These are phyloP conservation scores for Xylariaceae sp. DNA, from an alignment of 2,329 filamentous ascomycete species.

Conservation along the genomic window DNA sequence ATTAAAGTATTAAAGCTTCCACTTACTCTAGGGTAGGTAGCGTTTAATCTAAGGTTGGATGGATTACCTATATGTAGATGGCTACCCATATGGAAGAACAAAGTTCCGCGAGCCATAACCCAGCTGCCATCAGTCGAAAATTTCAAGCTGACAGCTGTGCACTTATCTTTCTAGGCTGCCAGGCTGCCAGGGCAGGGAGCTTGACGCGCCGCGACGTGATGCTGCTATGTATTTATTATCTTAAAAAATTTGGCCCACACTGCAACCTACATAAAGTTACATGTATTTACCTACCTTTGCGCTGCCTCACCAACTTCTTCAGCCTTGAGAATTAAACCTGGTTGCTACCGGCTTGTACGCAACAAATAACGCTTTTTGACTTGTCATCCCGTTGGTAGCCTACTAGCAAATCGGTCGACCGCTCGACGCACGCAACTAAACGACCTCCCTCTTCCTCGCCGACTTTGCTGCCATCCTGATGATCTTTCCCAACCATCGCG, in stretches of 20 bases:
- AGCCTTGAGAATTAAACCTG: background rate
- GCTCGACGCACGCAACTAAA: background rate
- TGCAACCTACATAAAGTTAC: background rate
- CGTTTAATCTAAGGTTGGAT: no score
- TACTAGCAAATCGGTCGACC: background rate
- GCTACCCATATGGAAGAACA: background rate
- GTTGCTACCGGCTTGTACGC: background rate
- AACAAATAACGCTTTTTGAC: background rate
- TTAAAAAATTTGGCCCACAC: constrained; percentile 15
- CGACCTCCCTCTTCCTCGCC: background rate
- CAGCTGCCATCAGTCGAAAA: background rate
- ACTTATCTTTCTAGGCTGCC: constrained; percentile 9
- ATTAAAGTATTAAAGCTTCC: no score
- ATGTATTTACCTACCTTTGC: constrained; percentile 5
- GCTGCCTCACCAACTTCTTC: background rate
- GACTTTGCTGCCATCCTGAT: constrained; percentile 17
- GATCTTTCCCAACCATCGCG: constrained; percentile 38
- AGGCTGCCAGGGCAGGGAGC: constrained; percentile 16
- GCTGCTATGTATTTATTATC: constrained; percentile 16
- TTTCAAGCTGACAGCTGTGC: constrained; percentile 9
- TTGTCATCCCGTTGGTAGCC: background rate
- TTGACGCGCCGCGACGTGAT: constrained; percentile 33
- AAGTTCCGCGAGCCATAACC: no score
- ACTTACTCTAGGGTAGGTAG: background rate
- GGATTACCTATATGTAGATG: background rate